phyloP scores from a whole-genome alignment of 306 rosid species.

The Quercus berberidifolia region DNA sequence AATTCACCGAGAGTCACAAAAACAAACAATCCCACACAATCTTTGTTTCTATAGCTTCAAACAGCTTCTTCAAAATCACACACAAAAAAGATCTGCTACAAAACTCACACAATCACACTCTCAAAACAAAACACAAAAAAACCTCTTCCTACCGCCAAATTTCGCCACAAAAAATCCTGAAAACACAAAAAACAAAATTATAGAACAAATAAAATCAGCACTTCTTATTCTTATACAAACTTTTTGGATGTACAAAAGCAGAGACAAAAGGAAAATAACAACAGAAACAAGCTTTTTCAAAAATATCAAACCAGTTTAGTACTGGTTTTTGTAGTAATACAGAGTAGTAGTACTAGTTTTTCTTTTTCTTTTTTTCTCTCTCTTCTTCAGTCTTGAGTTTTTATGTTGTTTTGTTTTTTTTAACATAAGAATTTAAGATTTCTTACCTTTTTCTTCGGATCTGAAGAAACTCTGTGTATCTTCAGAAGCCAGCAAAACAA shows the following conservation, averaged over 20 bases:
- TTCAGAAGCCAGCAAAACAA: slow-evolving; percentile 47
- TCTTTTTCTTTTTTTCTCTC: neutral
- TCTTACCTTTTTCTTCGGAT: slow-evolving; percentile 51
- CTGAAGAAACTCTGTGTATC: slow-evolving; percentile 39
- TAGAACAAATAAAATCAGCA: neutral
- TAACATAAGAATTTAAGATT: neutral
- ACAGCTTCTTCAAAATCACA: slow-evolving; percentile 29
- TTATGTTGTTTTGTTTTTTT: neutral
- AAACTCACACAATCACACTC: slow-evolving; percentile 2
- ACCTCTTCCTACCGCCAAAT: slow-evolving; percentile 19
- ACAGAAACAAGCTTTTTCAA: neutral
- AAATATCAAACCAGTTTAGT: neutral
- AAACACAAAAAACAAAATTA: slow-evolving; percentile 7
- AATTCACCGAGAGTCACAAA: neutral
- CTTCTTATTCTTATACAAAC: slow-evolving; percentile 1
- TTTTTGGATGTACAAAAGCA: slow-evolving; percentile 50
- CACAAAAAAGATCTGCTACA: slow-evolving; percentile 12
- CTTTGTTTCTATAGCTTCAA: neutral
- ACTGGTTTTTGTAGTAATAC: neutral
- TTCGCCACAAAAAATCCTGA: slow-evolving; percentile 15
- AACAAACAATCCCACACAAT: neutral
- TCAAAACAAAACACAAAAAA: neutral
- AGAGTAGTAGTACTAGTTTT: neutral
- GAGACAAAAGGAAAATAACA: slow-evolving; percentile 27
- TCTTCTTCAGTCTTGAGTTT: too few relatives aligned